These are phyloP conservation scores for Daldinia bambusicola DNA, from an alignment of 495 filamentous ascomycete genomes.

Conservation along the genomic window DNA sequence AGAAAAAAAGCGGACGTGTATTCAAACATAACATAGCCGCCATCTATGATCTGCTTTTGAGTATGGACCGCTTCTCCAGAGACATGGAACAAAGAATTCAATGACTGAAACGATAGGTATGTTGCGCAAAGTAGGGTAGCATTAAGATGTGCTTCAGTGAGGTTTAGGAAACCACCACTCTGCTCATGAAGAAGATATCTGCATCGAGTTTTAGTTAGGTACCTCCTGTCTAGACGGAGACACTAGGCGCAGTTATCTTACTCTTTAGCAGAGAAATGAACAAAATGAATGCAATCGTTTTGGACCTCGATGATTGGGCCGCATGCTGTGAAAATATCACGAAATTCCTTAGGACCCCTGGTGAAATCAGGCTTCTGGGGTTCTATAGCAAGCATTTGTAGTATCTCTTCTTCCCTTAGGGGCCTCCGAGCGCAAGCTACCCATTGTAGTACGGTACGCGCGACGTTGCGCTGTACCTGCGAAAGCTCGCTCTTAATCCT, in stretches of 20 bases:
- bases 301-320: constrained; percentile 32
- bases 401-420: constrained; percentile 30
- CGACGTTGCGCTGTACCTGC: neutral
- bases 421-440: constrained; percentile 30
- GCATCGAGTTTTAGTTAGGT: constrained; percentile 1
- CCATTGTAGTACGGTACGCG: constrained; percentile 29
- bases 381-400: constrained; percentile 28
- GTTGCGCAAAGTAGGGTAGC: constrained; percentile 21
- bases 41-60: constrained; percentile 4
- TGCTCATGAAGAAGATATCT: constrained; percentile 38
- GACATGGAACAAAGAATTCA: constrained; percentile 24
- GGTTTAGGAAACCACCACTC: constrained; percentile 17
- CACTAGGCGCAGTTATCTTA: neutral
- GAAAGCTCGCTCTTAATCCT: constrained; percentile 10
- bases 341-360: constrained; percentile 29
- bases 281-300: constrained; percentile 17
- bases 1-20: constrained; percentile 27
- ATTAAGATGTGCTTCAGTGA: constrained; percentile 14
- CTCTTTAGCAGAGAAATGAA: constrained; percentile 37
- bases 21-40: constrained; percentile 33
- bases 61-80: neutral
- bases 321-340: constrained; percentile 20
- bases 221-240: too few relatives aligned
- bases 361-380: constrained; percentile 29
- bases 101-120: constrained; percentile 24